Evolutionary conservation across 495 filamentous ascomycete species (phyloP).

Genomic region (Hypoxylon fragiforme): DNA sequence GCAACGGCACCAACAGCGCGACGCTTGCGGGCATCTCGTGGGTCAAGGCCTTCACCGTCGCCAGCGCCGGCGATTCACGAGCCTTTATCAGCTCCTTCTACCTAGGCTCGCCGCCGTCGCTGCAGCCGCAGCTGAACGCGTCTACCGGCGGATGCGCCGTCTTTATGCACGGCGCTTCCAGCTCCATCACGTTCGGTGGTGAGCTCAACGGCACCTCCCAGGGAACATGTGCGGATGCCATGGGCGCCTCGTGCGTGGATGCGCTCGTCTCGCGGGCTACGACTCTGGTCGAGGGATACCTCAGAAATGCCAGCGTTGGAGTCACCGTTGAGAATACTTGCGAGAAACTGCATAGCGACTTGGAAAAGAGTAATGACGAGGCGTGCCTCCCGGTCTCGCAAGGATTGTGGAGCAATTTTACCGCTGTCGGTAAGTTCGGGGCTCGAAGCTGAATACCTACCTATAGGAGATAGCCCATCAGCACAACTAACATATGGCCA

Average conservation of each 20-base stretch:
- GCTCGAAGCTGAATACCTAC: too few species aligned
- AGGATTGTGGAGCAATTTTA: slow-evolving; percentile 23
- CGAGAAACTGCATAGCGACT: slow-evolving; percentile 9
- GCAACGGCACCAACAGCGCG: background rate
- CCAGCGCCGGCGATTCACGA: background rate
- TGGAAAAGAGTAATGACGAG: slow-evolving; percentile 9
- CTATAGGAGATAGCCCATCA: background rate
- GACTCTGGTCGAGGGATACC: background rate
- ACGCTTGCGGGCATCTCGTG: slow-evolving; percentile 29
- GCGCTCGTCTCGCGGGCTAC: slow-evolving; percentile 17
- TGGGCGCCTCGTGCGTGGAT: slow-evolving; percentile 21
- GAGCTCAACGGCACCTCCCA: slow-evolving; percentile 1
- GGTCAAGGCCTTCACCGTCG: slow-evolving; percentile 26
- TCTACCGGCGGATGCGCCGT: slow-evolving; percentile 28
- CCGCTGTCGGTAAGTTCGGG: slow-evolving; percentile 19
- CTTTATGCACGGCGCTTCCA: slow-evolving; percentile 18
- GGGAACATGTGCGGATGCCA: slow-evolving; percentile 28
- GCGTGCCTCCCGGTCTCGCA: slow-evolving; percentile 7
- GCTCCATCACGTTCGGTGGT: background rate
- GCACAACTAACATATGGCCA: too few species aligned
- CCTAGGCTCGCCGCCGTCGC: slow-evolving; percentile 25
- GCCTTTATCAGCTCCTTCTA: slow-evolving; percentile 23
- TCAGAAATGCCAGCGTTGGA: background rate
- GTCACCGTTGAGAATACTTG: slow-evolving; percentile 8
- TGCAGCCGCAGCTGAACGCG: background rate